These are phyloP conservation scores for Ascochyta koolunga DNA, from an alignment of 2,329 filamentous ascomycete species.

Conservation along the genomic window DNA sequence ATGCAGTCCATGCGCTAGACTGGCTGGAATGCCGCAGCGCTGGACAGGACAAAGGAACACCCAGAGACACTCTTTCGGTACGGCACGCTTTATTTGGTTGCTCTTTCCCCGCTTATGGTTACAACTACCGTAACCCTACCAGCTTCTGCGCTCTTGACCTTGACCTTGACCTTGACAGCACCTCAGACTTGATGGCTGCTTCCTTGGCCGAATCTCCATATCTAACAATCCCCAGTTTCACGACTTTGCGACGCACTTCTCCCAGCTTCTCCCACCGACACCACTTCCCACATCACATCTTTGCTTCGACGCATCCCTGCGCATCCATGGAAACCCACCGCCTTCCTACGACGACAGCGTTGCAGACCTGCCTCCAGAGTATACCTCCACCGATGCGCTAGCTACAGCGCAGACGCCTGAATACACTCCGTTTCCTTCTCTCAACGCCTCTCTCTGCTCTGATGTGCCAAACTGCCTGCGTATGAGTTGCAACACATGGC, in stretches of 20 bases:
- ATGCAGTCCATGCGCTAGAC: conserved; percentile 37
- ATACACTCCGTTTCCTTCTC: conserved; percentile 39
- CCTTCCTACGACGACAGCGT: conserved; percentile 54
- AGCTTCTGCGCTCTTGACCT: conserved; percentile 9
- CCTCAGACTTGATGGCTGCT: conserved; percentile 10
- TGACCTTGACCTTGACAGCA: too few relatives aligned
- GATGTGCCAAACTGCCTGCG: conserved; percentile 38
- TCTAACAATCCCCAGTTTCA: conserved; percentile 39
- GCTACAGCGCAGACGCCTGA: conserved; percentile 46
- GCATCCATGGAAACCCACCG: conserved; percentile 36
- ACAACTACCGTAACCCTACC: conserved; percentile 16
- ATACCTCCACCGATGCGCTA: conserved; percentile 51
- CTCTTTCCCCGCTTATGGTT: conserved; percentile 26
- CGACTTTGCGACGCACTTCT: conserved; percentile 27
- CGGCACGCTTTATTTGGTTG: conserved; percentile 34
- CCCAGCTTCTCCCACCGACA: conserved; percentile 23
- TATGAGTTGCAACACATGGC: conserved; percentile 37
- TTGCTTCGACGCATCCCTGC: conserved; percentile 29
- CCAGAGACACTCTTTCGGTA: conserved; percentile 39
- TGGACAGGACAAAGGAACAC: conserved; percentile 22
- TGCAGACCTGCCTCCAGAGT: conserved; percentile 53
- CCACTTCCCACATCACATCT: conserved; percentile 30
- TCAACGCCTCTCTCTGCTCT: conserved; percentile 40
- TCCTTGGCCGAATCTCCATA: conserved; percentile 5
- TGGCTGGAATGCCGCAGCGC: conserved; percentile 36